Conservation (phyloP, 139 green algal genomes). For the Gonium pectorale region DNA sequence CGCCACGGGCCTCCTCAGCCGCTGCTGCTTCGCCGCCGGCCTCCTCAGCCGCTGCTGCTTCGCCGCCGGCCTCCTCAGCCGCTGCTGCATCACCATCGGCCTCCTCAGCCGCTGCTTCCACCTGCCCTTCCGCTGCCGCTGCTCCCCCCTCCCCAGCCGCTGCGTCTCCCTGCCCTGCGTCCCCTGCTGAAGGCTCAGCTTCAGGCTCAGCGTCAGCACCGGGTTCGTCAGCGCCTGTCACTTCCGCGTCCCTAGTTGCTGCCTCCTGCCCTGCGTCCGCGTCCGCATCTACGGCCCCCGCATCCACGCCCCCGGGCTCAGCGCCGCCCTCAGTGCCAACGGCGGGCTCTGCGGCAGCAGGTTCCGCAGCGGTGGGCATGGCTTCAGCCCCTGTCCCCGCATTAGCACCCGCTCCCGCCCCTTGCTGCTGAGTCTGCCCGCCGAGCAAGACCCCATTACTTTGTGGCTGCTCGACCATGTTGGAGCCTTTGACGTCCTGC, state of each 20-base stretch:
- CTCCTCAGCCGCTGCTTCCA: neutral
- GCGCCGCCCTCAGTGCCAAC: neutral
- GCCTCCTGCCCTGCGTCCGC: too few species aligned
- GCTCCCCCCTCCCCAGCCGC: neutral
- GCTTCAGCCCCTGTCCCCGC: neutral
- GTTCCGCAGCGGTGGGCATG: neutral
- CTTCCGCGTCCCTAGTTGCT: too few species aligned
- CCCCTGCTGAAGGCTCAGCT: neutral
- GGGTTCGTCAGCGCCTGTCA: too few species aligned
- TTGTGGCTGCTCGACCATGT: conserved; percentile 50
- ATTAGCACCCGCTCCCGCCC: neutral
- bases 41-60: neutral
- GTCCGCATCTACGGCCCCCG: neutral
- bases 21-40: neutral
- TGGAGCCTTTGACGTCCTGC: conserved; percentile 47
- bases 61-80: neutral
- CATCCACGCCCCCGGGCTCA: neutral
- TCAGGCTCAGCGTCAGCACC: neutral
- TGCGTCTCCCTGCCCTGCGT: neutral
- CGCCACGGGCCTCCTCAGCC: neutral
- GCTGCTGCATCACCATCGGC: neutral
- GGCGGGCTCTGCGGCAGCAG: neutral
- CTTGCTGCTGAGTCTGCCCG: neutral
- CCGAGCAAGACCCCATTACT: conserved; percentile 35
- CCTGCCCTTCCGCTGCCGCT: neutral